phyloP scores from a whole-genome alignment of 1,284 basidiomycete species.

The Ustilago nuda region DNA sequence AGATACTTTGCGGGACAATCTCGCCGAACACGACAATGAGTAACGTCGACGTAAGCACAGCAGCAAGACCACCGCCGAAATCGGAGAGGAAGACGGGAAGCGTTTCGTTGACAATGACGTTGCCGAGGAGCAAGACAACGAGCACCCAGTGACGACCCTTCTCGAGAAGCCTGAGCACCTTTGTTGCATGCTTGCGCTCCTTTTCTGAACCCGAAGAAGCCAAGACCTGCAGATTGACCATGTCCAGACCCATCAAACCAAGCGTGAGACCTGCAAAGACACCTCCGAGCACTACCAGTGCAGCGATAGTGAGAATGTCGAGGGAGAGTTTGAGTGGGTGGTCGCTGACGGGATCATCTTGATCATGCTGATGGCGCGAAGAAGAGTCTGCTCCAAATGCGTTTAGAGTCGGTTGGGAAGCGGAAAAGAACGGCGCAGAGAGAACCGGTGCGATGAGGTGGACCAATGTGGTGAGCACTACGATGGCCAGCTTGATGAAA shows the following conservation, averaged over 20 bases:
- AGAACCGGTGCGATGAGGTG: conserved; percentile 46
- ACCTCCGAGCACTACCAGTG: conserved; percentile 69
- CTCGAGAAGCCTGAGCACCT: conserved; percentile 76
- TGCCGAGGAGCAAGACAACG: conserved; percentile 81
- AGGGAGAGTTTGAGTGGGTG: conserved; percentile 54
- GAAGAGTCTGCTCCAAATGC: background rate
- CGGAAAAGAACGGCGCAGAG: conserved; percentile 21
- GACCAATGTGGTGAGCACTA: conserved; percentile 40
- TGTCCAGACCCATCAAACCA: conserved; percentile 93
- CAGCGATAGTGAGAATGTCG: conserved; percentile 59
- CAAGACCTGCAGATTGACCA: conserved; percentile 88
- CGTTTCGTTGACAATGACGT: conserved; percentile 79
- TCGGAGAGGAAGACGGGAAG: conserved; percentile 69
- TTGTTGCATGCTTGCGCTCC: conserved; percentile 70
- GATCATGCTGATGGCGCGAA: conserved; percentile 24
- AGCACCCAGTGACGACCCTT: conserved; percentile 94
- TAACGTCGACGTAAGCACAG: conserved; percentile 63
- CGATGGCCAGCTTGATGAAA: conserved; percentile 44
- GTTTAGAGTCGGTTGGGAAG: conserved; percentile 1
- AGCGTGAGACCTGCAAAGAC: conserved; percentile 78
- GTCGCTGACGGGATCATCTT: conserved; percentile 43
- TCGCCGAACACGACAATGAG: conserved; percentile 72
- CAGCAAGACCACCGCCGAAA: conserved; percentile 65
- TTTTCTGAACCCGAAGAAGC: conserved; percentile 81
- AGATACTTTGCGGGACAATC: conserved; percentile 72